Evolutionary conservation across 192 early-diverging fungal genomes (phyloP).

Genomic region (Linnemannia schmuckeri): DNA sequence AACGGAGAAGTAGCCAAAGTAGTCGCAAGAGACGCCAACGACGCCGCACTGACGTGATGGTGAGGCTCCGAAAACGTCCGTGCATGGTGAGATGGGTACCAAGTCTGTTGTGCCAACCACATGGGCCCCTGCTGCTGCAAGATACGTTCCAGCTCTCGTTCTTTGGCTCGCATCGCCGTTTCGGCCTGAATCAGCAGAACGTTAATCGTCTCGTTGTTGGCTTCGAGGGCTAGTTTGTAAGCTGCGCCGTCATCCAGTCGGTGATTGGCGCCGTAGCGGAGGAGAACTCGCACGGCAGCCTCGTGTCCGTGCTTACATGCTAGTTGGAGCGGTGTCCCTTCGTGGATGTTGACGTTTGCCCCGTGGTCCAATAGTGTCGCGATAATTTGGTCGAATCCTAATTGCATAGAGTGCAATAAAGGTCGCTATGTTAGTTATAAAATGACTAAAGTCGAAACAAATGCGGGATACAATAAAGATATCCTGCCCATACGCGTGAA

Average conservation of each 20-base stretch:
- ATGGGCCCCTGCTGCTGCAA: slow-evolving; percentile 30
- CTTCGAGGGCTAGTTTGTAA: slow-evolving; percentile 43
- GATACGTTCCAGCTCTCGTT: slow-evolving; percentile 38
- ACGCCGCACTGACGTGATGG: background rate
- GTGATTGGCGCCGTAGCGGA: slow-evolving; percentile 45
- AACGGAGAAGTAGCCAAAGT: background rate
- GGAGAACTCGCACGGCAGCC: slow-evolving; percentile 34
- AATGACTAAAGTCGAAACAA: background rate
- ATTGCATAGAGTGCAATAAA: background rate
- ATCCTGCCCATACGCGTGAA: background rate
- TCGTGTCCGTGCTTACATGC: slow-evolving; percentile 52
- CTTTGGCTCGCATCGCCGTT: slow-evolving; percentile 39
- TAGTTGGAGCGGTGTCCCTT: slow-evolving; percentile 49
- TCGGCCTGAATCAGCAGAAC: slow-evolving; percentile 45
- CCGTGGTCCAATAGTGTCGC: slow-evolving; percentile 42
- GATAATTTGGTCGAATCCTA: slow-evolving; percentile 44
- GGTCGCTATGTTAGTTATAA: background rate
- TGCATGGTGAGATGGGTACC: slow-evolving; percentile 7
- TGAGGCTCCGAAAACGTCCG: background rate
- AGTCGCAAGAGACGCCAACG: background rate
- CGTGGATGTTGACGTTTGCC: slow-evolving; percentile 52
- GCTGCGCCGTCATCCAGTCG: slow-evolving; percentile 53
- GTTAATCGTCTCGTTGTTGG: slow-evolving; percentile 37
- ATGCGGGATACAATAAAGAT: background rate
- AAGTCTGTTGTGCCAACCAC: slow-evolving; percentile 23